Evolutionary conservation across 176 grass and related monocot species (phyloP).

Genomic region (Luzula sylvatica): DNA sequence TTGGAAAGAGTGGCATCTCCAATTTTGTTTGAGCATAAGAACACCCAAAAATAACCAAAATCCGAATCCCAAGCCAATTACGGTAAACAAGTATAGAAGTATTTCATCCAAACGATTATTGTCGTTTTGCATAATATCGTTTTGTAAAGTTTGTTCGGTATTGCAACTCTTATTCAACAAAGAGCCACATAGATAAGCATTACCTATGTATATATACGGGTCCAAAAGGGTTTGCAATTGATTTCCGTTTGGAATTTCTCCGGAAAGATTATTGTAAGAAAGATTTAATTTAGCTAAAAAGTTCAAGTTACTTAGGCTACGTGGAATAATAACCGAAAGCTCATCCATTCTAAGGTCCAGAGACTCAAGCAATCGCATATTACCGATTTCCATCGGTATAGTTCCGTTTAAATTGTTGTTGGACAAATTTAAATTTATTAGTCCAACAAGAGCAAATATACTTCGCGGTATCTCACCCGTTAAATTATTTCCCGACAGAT

Average conservation of each 20-base stretch:
- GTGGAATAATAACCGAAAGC: slow-evolving; percentile 27
- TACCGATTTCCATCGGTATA: slow-evolving; percentile 19
- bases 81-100: slow-evolving; percentile 13
- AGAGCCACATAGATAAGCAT: slow-evolving; percentile 26
- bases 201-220: slow-evolving; percentile 29
- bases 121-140: neutral
- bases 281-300: slow-evolving; percentile 22
- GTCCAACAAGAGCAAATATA: neutral
- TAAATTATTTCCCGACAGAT: slow-evolving; percentile 26
- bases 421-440: neutral
- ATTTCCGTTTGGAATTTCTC: slow-evolving; percentile 35
- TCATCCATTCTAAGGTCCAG: slow-evolving; percentile 41
- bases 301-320: slow-evolving; percentile 17
- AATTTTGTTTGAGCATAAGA: slow-evolving; percentile 22
- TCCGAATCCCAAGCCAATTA: slow-evolving; percentile 22
- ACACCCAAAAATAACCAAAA: slow-evolving; percentile 22
- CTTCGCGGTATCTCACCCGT: slow-evolving; percentile 17
- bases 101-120: slow-evolving; percentile 4
- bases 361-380: slow-evolving; percentile 20
- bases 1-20: slow-evolving; percentile 24
- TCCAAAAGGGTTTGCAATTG: slow-evolving; percentile 23
- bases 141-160: neutral
- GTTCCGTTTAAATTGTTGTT: slow-evolving; percentile 15
- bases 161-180: slow-evolving; percentile 19
- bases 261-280: slow-evolving; percentile 37